Base-by-base conservation (phyloP, 139 green algal genomes). In the Picochlorum sp. region DNA sequence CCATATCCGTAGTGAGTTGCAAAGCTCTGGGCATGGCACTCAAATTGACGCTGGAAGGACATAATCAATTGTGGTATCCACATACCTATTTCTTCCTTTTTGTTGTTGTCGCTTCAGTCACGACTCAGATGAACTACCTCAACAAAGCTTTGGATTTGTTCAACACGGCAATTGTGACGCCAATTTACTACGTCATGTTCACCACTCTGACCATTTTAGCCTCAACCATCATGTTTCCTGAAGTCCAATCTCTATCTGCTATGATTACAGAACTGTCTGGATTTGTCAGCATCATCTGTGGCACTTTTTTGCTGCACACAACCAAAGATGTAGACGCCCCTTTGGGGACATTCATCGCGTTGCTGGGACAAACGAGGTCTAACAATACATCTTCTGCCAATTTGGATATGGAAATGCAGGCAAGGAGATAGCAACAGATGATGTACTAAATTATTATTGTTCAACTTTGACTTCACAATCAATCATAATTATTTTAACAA, bases 121-220 rank as follows among this genome's bases (percentile, higher is more conserved):
- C 97, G 20, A 96, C 81, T 3, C 91, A 98, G 66, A 96, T 98
- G 76, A 90, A 93, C 59, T 96, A 97, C 69, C 76, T 97, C 3
- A 97, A 97, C 68, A 94, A 93, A 60, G 85, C 91, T 1, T 72
- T 98, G 39, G 91, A 98, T 76, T 60, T 94, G 39, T 98, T 95
- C 75, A 98, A 97, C 77, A 96, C 91, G 4, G 91, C 91, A 4
- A 85, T 98, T 22, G 91, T 98, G 6, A 89, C 75, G 13, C 91
- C 91, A 33, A 89, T 98, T 24, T 98, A 98, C 69, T 98, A 98
- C 68, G 91, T 98, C 40, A 94, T 96, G 81, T 98, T 98, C 73
- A 98, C 91, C 10, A 73, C 76, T 28, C 63, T 89, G 37, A 97
- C 92, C 50, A 90, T 98, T 51, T 39, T 77, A 18, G 85, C 85